Conservation (phyloP, 2,329 filamentous ascomycete genomes). For the Neospermospora avenae region DNA sequence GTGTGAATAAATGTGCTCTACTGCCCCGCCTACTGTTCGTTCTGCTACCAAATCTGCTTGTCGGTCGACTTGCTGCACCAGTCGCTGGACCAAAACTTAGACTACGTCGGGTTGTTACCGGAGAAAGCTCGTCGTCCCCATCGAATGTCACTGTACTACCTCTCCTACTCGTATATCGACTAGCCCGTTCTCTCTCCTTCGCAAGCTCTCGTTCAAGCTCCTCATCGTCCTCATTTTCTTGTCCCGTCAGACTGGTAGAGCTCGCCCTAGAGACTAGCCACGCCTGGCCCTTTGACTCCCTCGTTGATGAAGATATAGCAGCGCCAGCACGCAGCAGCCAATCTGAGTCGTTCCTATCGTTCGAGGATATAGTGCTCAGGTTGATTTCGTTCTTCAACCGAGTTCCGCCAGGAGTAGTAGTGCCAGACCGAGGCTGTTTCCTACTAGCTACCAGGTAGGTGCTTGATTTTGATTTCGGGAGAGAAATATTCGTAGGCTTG, state of each 20-base stretch:
- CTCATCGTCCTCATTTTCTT: conserved; percentile 51
- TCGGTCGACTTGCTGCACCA: conserved; percentile 43
- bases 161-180: conserved; percentile 34
- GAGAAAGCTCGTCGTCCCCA: conserved; percentile 39
- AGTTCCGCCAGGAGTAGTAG: conserved; percentile 26
- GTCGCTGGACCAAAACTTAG: conserved; percentile 37
- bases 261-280: conserved; percentile 66
- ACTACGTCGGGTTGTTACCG: conserved; percentile 30
- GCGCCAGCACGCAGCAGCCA: conserved; percentile 64
- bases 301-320: conserved; percentile 56
- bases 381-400: conserved; percentile 23
- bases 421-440: conserved; percentile 29
- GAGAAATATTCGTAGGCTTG: conserved; percentile 29
- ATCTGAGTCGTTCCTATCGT: conserved; percentile 52
- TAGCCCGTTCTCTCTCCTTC: conserved; percentile 47
- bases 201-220: conserved; percentile 50
- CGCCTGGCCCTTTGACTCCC: conserved; percentile 65
- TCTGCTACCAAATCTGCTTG: conserved; percentile 47
- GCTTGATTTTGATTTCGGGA: conserved; percentile 62
- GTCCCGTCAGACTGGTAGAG: conserved; percentile 57
- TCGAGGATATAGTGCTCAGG: conserved; percentile 28
- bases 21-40: conserved; percentile 34
- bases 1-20: conserved; percentile 34
- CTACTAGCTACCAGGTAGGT: conserved; percentile 45
- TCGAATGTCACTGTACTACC: conserved; percentile 30